phyloP scores from a whole-genome alignment of 75 land plant species.

The Chamaecyparis obtusa region DNA sequence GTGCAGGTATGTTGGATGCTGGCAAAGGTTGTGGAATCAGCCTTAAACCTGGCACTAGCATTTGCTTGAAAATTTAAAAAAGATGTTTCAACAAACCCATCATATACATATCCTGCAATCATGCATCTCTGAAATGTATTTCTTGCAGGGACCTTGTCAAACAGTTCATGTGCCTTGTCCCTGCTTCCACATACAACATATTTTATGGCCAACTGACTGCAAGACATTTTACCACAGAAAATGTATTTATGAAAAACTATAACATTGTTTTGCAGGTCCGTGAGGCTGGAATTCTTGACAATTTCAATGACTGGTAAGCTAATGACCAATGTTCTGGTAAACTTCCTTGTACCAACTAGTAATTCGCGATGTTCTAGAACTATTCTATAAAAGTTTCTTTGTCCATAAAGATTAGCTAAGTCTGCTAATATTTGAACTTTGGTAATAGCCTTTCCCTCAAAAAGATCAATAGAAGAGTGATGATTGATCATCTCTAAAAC shows the following conservation, averaged over 20 bases:
- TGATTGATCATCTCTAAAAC: constrained; percentile 91
- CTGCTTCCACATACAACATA: background rate
- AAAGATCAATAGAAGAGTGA: constrained; percentile 65
- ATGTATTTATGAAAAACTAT: background rate
- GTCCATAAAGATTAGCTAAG: constrained; percentile 28
- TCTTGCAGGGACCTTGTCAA: too few relatives aligned
- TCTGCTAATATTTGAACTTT: constrained; percentile 58
- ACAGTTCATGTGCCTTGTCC: too few relatives aligned
- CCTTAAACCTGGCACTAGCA: too few relatives aligned
- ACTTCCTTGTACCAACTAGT: background rate
- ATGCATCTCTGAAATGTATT: too few relatives aligned
- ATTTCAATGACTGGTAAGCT: background rate
- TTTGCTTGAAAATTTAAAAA: too few relatives aligned
- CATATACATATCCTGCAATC: too few relatives aligned
- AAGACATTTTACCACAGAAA: background rate
- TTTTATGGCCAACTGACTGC: background rate
- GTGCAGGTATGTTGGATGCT: too few relatives aligned
- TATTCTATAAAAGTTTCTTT: background rate
- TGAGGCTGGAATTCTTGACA: constrained; percentile 1
- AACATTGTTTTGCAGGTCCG: background rate
- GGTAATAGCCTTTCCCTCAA: constrained; percentile 71
- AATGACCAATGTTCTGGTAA: background rate
- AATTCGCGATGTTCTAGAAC: constrained; percentile 5
- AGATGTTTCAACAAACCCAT: too few relatives aligned
- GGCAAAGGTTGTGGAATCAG: too few relatives aligned